These are phyloP conservation scores for Pichia sp. DNA, from an alignment of 1,139 yeast species.

Conservation along the genomic window DNA sequence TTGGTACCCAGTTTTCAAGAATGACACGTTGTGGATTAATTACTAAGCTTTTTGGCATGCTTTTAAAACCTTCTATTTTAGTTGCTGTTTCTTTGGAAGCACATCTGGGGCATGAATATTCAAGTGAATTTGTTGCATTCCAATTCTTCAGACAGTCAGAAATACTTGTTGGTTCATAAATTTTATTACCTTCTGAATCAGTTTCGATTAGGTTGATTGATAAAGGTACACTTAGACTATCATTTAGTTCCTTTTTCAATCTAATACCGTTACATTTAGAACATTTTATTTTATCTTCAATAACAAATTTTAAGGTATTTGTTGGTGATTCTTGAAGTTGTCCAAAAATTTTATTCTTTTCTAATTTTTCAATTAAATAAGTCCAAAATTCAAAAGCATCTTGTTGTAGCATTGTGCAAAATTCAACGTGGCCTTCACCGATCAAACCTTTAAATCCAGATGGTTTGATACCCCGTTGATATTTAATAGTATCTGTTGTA, in stretches of 20 bases:
- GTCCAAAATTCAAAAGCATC: constrained; percentile 89
- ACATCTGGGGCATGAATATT: constrained; percentile 65
- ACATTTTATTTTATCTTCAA: constrained; percentile 63
- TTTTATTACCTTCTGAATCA: constrained; percentile 40
- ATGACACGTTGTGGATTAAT: constrained; percentile 75
- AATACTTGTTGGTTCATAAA: constrained; percentile 47
- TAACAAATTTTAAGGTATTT: constrained; percentile 53
- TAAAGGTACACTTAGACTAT: constrained; percentile 61
- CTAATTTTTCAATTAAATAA: constrained; percentile 59
- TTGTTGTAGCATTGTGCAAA: constrained; percentile 82
- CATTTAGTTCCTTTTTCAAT: constrained; percentile 53
- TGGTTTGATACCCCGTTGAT: constrained; percentile 75
- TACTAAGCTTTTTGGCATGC: constrained; percentile 66
- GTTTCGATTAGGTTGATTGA: constrained; percentile 33
- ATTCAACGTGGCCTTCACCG: constrained; percentile 76
- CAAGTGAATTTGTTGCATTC: constrained; percentile 51
- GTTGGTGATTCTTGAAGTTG: constrained; percentile 36
- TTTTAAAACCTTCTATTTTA: constrained; percentile 47
- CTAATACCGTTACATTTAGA: constrained; percentile 55
- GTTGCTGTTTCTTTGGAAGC: constrained; percentile 30
- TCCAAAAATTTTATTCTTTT: constrained; percentile 32
- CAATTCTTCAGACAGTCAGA: constrained; percentile 43
- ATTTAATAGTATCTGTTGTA: constrained; percentile 34
- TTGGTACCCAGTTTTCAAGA: constrained; percentile 85
- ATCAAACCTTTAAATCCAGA: constrained; percentile 65